These are phyloP conservation scores for Linnemannia zychae DNA, from an alignment of 192 early-diverging fungal genomes.

Conservation along the genomic window DNA sequence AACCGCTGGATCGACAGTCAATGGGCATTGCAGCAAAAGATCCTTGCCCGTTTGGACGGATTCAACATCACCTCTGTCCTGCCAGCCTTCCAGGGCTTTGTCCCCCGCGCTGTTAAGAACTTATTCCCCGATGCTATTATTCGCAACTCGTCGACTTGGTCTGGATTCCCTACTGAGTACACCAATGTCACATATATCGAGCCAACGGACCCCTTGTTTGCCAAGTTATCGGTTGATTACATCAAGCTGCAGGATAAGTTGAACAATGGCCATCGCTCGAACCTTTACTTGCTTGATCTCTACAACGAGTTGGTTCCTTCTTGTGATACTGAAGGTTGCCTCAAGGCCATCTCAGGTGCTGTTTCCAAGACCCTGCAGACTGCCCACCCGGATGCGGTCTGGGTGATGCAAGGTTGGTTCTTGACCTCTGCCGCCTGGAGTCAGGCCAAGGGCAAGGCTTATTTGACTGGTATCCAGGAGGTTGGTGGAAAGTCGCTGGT, in stretches of 20 bases:
- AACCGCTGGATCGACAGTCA: conserved; percentile 42
- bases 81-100: conserved; percentile 45
- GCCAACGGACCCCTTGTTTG: conserved; percentile 40
- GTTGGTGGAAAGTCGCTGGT: conserved; percentile 31
- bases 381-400: conserved; percentile 34
- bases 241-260: conserved; percentile 36
- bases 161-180: conserved; percentile 20
- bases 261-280: conserved; percentile 26
- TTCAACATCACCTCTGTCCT: conserved; percentile 34
- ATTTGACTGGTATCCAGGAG: conserved; percentile 30
- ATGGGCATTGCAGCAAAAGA: conserved; percentile 37
- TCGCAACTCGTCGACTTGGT: conserved; percentile 33
- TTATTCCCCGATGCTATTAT: conserved; percentile 31
- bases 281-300: conserved; percentile 46
- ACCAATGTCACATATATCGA: conserved; percentile 39
- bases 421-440: conserved; percentile 29
- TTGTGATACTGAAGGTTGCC: conserved; percentile 28
- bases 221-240: conserved; percentile 14
- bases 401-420: conserved; percentile 56
- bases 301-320: conserved; percentile 45
- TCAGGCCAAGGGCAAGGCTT: conserved; percentile 21
- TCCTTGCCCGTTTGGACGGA: conserved; percentile 19
- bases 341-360: conserved; percentile 21
- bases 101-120: conserved; percentile 8
- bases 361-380: conserved; percentile 34